These are phyloP conservation scores for Corymbia calophylla DNA, from an alignment of 441 rosid species.

Conservation along the genomic window DNA sequence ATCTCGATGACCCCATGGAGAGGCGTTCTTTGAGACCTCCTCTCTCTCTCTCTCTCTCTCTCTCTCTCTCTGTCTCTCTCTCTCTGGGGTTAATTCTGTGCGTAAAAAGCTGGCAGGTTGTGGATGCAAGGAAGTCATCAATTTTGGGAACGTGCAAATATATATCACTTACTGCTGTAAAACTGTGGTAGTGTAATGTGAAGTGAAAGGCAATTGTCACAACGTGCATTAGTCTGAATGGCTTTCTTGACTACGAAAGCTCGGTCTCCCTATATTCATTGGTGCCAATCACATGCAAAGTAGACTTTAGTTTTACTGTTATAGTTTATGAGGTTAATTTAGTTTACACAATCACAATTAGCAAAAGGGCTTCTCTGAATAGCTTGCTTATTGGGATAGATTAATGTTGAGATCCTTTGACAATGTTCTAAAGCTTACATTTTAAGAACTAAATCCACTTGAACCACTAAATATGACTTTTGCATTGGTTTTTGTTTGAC, in stretches of 20 bases:
- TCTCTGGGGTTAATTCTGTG: background rate
- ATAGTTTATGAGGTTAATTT: background rate
- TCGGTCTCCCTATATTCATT: background rate
- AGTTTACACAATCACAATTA: background rate
- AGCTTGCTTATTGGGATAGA: background rate
- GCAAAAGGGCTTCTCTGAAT: background rate
- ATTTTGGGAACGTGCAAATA: background rate
- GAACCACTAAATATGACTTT: too few species aligned
- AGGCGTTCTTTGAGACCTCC: background rate
- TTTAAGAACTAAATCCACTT: too few species aligned
- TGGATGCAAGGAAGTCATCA: background rate
- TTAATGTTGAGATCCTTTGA: background rate
- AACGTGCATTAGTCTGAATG: background rate
- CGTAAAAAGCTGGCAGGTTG: background rate
- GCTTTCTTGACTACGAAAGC: too few species aligned
- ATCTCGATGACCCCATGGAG: background rate
- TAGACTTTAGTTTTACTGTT: background rate
- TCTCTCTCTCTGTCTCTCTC: background rate
- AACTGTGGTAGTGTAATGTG: background rate
- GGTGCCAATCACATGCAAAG: background rate
- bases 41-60: too few species aligned
- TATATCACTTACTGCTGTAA: background rate
- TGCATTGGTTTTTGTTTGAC: too few species aligned
- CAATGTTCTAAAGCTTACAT: background rate
- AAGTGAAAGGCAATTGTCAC: background rate